Evolutionary conservation across 371 early-diverging fungal genomes (phyloP).

Genomic region (Rozella allomycis): DNA sequence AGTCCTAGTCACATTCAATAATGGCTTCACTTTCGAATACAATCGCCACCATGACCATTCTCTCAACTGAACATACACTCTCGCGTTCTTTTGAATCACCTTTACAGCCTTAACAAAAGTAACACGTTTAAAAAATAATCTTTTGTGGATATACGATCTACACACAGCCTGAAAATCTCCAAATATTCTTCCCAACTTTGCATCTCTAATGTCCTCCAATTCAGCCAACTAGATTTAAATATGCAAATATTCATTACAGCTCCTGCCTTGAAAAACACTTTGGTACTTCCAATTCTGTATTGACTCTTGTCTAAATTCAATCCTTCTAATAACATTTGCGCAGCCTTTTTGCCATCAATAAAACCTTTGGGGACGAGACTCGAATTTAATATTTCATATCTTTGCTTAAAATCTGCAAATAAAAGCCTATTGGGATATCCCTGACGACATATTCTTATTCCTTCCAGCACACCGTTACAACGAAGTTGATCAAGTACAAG

Average conservation of each 20-base stretch:
- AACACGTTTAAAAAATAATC: slow-evolving; percentile 35
- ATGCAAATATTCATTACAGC: no score
- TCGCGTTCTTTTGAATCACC: slow-evolving; percentile 72
- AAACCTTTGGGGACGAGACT: slow-evolving; percentile 47
- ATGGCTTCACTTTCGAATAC: slow-evolving; percentile 90
- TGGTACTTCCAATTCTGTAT: slow-evolving; percentile 81
- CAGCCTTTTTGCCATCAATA: slow-evolving; percentile 66
- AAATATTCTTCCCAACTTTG: slow-evolving; percentile 53
- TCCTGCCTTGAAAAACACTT: slow-evolving; percentile 96
- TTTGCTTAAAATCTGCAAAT: slow-evolving; percentile 84
- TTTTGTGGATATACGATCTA: slow-evolving; percentile 60
- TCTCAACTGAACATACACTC: slow-evolving; percentile 60
- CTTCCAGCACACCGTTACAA: slow-evolving; percentile 99
- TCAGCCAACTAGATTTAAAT: slow-evolving; percentile 59
- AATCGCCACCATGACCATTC: slow-evolving; percentile 94
- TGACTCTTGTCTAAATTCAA: slow-evolving; percentile 46
- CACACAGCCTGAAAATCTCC: slow-evolving; percentile 67
- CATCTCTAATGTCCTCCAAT: slow-evolving; percentile 83
- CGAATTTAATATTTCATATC: slow-evolving; percentile 81
- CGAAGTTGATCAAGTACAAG: slow-evolving; percentile 87
- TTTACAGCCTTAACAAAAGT: slow-evolving; percentile 66
- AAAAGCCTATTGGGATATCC: slow-evolving; percentile 91
- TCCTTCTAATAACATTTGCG: slow-evolving; percentile 45
- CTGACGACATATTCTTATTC: slow-evolving; percentile 92
- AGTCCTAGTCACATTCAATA: slow-evolving; percentile 58